Base-by-base conservation (phyloP, 2,329 filamentous ascomycete species). In the Pseudogymnoascus sp. region DNA sequence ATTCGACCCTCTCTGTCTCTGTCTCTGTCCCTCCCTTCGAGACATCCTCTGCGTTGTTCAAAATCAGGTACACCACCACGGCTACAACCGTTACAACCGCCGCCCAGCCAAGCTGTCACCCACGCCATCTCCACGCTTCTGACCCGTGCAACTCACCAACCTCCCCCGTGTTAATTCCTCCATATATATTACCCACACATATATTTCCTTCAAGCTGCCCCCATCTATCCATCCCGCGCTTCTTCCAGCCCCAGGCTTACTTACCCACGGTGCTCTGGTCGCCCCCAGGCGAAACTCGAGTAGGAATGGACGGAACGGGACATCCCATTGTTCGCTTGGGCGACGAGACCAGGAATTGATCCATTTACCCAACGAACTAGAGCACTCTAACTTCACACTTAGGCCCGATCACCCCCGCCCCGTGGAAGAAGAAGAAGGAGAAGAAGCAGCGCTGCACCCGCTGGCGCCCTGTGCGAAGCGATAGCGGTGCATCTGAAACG, bases 401-500 rank as follows among this genome's bases (percentile, higher is more conserved):
- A 31, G 25, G 47, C 47, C 47, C 5, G 25, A 56, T 31, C 47
- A 56, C 42, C 47, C 47, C 44, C 31, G 31, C 47, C 25, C 47
- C n/a, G 25, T 33, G 25, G 8, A 56, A 10, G 8, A 31, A 33
- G 23, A 31, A n/a, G 47, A 31, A 11, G 28, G 10, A 31, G 28
- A 31, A 31, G 28, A 31, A 31, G 28, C 8, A 3, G 31, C 31
- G 31, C 25, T 33, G 47, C 25, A 33, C 47, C 47, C 47, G n/a
- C 47, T n/a, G 47, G 4, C 25, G 47, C 16, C 25, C 47, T 33
- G 4, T 18, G 47, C 47, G 47, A 21, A 53, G 28, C 16, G 47
- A 56, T 56, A 33, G 47, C 47, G 47, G 47, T 56, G 47, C 47
- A 56, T 8, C 11, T 56, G 47, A 56, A 56, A 56, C 47, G 25